phyloP scores from a whole-genome alignment of 2,329 filamentous ascomycete genomes.

The Colletotrichum plurivorum region DNA sequence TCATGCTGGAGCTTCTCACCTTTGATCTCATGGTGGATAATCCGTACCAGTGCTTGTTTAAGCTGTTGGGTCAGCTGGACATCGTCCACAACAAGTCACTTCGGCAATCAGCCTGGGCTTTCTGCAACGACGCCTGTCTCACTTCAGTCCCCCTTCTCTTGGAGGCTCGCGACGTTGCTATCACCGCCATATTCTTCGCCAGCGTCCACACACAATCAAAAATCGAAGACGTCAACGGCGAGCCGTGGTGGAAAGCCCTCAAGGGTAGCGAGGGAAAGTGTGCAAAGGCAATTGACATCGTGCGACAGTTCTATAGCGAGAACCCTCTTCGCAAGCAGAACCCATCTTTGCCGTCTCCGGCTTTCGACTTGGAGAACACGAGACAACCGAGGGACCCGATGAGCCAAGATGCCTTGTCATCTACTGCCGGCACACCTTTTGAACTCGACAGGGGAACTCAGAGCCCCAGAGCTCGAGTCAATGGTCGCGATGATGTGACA shows the following conservation, averaged over 20 bases:
- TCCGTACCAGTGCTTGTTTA: constrained; percentile 87
- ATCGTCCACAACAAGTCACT: constrained; percentile 85
- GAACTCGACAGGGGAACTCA: constrained; percentile 63
- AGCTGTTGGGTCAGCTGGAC: constrained; percentile 81
- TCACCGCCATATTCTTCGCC: constrained; percentile 88
- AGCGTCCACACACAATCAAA: constrained; percentile 80
- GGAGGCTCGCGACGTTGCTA: constrained; percentile 84
- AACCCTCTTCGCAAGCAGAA: constrained; percentile 74
- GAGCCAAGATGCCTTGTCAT: constrained; percentile 62
- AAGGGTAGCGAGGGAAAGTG: constrained; percentile 80
- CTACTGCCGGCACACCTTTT: constrained; percentile 63
- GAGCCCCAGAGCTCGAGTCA: constrained; percentile 59
- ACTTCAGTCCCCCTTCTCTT: constrained; percentile 89
- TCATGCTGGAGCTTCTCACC: constrained; percentile 91
- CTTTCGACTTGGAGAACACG: constrained; percentile 70
- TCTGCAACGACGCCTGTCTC: constrained; percentile 90
- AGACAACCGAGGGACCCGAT: constrained; percentile 62
- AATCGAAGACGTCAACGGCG: constrained; percentile 83
- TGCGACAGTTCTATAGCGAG: constrained; percentile 78
- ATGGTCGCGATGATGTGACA: constrained; percentile 54
- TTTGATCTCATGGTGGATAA: constrained; percentile 94
- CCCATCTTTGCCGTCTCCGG: constrained; percentile 66
- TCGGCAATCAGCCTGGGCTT: constrained; percentile 91
- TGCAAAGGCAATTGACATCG: constrained; percentile 79
- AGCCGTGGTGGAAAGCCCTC: constrained; percentile 89